A percentile compares a stretch with the other conserved stretches of the same genome.
Conservation (phyloP, 768 basidiomycete genomes). For the Pulveroboletus frians region DNA sequence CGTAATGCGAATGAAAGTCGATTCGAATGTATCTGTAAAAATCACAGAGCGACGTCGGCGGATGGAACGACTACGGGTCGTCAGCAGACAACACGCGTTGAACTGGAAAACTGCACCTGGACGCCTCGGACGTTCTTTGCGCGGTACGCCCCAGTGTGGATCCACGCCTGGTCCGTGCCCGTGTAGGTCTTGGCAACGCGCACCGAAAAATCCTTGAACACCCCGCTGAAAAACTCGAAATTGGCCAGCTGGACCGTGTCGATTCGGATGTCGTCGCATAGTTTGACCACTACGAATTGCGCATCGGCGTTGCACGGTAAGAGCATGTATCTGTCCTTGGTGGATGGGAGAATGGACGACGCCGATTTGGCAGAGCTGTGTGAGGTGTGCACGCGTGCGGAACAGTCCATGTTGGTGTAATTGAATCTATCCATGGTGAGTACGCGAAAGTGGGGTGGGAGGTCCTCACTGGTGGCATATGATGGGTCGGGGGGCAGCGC, state of each 20-base stretch:
- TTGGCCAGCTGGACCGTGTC: slow-evolving; percentile 49
- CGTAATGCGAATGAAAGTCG: too few species aligned
- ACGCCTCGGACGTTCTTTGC: too few species aligned
- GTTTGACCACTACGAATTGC: slow-evolving; percentile 88
- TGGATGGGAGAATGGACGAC: slow-evolving; percentile 78
- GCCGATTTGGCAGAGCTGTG: slow-evolving; percentile 80
- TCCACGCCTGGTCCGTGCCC: too few species aligned
- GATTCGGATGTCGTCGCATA: slow-evolving; percentile 96
- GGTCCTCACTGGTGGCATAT: slow-evolving; percentile 14
- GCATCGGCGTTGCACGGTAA: slow-evolving; percentile 66
- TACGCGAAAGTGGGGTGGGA: slow-evolving; percentile 62
- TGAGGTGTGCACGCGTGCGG: slow-evolving; percentile 75
- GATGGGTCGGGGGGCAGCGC: slow-evolving; percentile 12
- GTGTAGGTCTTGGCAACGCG: slow-evolving; percentile 46
- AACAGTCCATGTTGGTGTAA: slow-evolving; percentile 90
- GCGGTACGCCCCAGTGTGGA: too few species aligned
- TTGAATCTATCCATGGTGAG: slow-evolving; percentile 88
- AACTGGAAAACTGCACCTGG: too few species aligned
- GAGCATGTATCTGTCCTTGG: slow-evolving; percentile 95
- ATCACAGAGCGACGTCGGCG: too few species aligned
- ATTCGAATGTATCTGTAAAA: too few species aligned
- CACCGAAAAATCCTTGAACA: too few species aligned
- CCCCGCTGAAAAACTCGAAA: too few species aligned
- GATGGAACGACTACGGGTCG: too few species aligned
- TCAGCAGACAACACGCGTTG: too few species aligned